Percentiles rank a stretch among this genome's conserved stretches.
phyloP scores from a whole-genome alignment of 2,329 filamentous ascomycete species.

The Ophiostoma quercus region DNA sequence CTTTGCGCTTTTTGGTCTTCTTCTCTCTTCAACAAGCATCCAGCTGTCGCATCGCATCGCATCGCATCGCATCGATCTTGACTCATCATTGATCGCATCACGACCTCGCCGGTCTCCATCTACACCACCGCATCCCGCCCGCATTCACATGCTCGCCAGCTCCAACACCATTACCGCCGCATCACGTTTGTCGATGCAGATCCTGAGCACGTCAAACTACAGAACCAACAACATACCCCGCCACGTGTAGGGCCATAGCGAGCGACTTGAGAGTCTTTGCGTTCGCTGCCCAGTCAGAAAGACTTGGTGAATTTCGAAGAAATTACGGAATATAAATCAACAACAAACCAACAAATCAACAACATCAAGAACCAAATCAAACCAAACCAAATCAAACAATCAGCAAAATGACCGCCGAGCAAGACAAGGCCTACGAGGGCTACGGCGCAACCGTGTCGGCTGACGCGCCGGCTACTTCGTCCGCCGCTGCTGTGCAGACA shows the following conservation, averaged over 20 bases:
- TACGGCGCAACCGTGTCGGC: conserved; percentile 15
- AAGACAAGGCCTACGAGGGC: conserved; percentile 17
- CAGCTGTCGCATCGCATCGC: not conserved
- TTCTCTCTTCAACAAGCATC: not conserved
- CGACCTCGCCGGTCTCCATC: not conserved
- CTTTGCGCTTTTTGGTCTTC: not conserved
- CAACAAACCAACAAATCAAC: not conserved
- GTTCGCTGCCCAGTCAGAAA: conserved; percentile 57
- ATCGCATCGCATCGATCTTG: not conserved
- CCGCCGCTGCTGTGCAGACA: conserved; percentile 26
- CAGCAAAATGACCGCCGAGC: conserved; percentile 18
- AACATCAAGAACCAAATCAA: not conserved
- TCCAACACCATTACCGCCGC: conserved; percentile 23
- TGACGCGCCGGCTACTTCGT: not conserved
- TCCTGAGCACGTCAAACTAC: not conserved
- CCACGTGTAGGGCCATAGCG: conserved; percentile 43
- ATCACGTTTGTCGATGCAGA: conserved; percentile 29
- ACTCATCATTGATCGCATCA: conserved; percentile 6
- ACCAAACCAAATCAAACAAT: not conserved
- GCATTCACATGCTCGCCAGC: conserved; percentile 38
- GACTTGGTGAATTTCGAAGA: conserved; percentile 36
- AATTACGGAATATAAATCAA: not conserved
- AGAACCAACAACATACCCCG: conserved; percentile 16
- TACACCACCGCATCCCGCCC: not conserved
- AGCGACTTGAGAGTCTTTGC: conserved; percentile 62